Evolutionary conservation across 768 basidiomycete genomes (phyloP).

Genomic region (Leucocoprinus sp.): DNA sequence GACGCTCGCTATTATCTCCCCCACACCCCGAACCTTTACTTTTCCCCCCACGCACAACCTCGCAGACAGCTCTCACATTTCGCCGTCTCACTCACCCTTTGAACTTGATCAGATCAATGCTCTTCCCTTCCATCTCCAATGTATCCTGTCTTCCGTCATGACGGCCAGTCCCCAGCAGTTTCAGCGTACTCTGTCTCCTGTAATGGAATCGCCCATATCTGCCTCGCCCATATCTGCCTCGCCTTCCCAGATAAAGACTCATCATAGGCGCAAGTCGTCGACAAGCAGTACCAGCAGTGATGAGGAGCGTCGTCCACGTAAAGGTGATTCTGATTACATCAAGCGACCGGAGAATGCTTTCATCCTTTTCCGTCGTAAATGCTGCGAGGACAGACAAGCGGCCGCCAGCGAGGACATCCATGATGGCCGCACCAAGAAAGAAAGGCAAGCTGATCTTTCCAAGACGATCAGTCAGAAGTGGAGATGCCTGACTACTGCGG

Average conservation of each 20-base stretch:
- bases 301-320: conserved; percentile 50
- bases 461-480: conserved; percentile 80
- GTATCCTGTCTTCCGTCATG: conserved; percentile 30
- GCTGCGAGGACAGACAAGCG: conserved; percentile 63
- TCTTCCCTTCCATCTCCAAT: conserved; percentile 37
- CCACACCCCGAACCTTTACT: conserved; percentile 64
- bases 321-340: conserved; percentile 78
- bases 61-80: conserved; percentile 61
- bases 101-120: conserved; percentile 46
- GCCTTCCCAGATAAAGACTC: conserved; percentile 20
- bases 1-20: conserved; percentile 53
- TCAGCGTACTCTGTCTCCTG: conserved; percentile 9
- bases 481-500: conserved; percentile 59
- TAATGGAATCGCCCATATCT: conserved; percentile 19
- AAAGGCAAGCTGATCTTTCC: conserved; percentile 64
- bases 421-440: conserved; percentile 52
- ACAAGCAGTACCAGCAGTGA: conserved; percentile 30
- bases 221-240: conserved; percentile 6
- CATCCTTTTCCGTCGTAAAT: conserved; percentile 75
- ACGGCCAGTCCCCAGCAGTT: conserved; percentile 24
- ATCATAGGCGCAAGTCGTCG: conserved; percentile 47
- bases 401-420: conserved; percentile 40
- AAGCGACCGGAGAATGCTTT: conserved; percentile 82
- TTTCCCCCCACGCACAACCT: conserved; percentile 57
- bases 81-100: conserved; percentile 64